Percentiles rank a stretch among this genome's conserved stretches.
phyloP scores from a whole-genome alignment of 148 eudicot species.

The Rhododendron ferrugineum region DNA sequence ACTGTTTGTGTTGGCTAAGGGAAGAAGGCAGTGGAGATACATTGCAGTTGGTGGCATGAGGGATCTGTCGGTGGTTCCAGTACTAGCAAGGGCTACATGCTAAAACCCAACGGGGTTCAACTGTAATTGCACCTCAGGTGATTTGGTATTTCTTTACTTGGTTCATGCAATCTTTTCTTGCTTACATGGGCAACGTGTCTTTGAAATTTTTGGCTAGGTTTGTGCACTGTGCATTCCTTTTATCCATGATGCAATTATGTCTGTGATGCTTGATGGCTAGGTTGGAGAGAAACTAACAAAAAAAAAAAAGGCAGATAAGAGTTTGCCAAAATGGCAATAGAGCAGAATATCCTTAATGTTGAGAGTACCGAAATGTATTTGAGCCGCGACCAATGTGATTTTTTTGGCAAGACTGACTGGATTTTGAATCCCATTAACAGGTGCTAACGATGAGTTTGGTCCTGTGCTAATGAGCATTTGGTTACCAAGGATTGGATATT shows the following conservation, averaged over 20 bases:
- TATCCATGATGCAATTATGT: neutral
- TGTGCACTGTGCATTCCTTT: neutral
- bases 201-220: too few relatives aligned
- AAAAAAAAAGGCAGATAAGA: neutral
- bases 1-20: too few relatives aligned
- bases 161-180: neutral
- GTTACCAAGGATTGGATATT: neutral
- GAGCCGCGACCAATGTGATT: neutral
- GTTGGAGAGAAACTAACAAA: too few relatives aligned
- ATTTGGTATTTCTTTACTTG: neutral
- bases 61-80: too few relatives aligned
- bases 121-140: neutral
- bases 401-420: neutral
- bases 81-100: too few relatives aligned
- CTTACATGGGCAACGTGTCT: neutral
- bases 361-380: neutral
- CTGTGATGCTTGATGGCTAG: too few relatives aligned
- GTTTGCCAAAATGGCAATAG: neutral
- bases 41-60: too few relatives aligned
- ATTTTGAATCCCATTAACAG: neutral
- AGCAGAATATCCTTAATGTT: neutral
- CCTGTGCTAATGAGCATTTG: neutral
- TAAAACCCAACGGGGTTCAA: too few relatives aligned
- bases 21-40: too few relatives aligned
- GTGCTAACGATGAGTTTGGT: neutral